Conservation (phyloP, 371 early-diverging fungal genomes). For the Rhizopus sp. region DNA sequence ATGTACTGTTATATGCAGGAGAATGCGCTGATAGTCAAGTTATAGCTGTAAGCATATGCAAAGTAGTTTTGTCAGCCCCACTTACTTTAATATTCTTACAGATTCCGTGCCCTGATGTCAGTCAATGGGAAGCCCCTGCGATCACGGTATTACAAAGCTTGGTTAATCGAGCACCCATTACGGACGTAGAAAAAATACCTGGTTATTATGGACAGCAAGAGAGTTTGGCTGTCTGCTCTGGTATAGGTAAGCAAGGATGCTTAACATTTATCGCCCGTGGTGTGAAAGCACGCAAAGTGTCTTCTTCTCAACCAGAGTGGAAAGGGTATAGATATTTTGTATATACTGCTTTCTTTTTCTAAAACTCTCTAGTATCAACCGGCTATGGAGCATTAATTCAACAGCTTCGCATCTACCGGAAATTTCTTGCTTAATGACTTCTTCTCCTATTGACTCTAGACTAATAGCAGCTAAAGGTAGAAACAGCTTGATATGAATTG, state of each 20-base stretch:
- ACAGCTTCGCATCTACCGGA: background rate
- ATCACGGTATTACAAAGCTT: constrained; percentile 22
- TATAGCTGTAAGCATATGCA: constrained; percentile 27
- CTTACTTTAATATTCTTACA: background rate
- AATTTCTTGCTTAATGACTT: constrained; percentile 11
- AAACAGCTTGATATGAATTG: background rate
- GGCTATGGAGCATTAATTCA: constrained; percentile 11
- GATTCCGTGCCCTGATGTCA: background rate
- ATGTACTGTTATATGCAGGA: constrained; percentile 33
- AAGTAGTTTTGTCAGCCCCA: background rate
- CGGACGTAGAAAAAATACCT: constrained; percentile 22
- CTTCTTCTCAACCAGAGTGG: constrained; percentile 25
- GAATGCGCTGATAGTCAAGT: constrained; percentile 45
- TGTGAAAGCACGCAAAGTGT: constrained; percentile 16
- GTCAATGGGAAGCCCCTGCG: background rate
- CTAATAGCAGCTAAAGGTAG: constrained; percentile 17
- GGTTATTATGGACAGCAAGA: constrained; percentile 19
- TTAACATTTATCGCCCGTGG: constrained; percentile 30
- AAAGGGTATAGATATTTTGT: constrained; percentile 27
- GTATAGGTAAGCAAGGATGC: constrained; percentile 32
- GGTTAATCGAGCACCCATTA: constrained; percentile 40
- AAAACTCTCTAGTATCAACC: constrained; percentile 10
- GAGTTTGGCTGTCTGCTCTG: constrained; percentile 33
- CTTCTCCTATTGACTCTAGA: constrained; percentile 16
- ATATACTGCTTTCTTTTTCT: constrained; percentile 1